Evolutionary conservation across 306 rosid species (phyloP).

Genomic region (Prunus armeniaca): DNA sequence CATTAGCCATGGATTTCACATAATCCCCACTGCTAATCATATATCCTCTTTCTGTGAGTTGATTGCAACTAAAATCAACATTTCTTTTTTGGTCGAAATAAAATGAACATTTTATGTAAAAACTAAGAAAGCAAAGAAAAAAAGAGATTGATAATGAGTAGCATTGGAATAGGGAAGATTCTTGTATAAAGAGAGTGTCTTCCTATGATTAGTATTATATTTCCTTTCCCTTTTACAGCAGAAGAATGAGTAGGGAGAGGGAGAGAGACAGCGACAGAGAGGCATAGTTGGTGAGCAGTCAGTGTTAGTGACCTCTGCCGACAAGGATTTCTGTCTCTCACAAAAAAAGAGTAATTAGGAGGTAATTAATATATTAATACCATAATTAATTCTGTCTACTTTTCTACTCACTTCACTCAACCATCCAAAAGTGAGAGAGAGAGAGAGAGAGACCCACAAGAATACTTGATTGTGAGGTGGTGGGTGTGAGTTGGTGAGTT

Average conservation of each 20-base stretch:
- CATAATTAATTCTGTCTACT: slow-evolving; percentile 30
- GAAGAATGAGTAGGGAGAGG: slow-evolving; percentile 40
- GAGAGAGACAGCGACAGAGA: neutral
- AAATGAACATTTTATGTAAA: slow-evolving; percentile 7
- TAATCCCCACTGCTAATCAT: no score
- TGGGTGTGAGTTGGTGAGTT: slow-evolving; percentile 29
- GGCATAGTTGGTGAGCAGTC: slow-evolving; percentile 55
- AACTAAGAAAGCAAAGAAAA: neutral
- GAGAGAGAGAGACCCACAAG: slow-evolving; percentile 27
- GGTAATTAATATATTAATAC: slow-evolving; percentile 29
- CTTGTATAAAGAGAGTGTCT: slow-evolving; percentile 66
- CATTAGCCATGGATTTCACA: neutral
- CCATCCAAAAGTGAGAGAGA: slow-evolving; percentile 11
- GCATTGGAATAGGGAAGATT: slow-evolving; percentile 70
- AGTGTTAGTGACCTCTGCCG: slow-evolving; percentile 49
- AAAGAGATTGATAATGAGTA: slow-evolving; percentile 29
- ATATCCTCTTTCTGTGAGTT: neutral
- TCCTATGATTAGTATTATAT: slow-evolving; percentile 64
- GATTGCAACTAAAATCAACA: neutral
- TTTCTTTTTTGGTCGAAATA: no score
- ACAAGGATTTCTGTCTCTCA: slow-evolving; percentile 58
- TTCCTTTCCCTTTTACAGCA: slow-evolving; percentile 31
- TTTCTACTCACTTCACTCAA: slow-evolving; percentile 29
- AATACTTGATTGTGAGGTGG: slow-evolving; percentile 14
- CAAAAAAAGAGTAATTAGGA: slow-evolving; percentile 47